phyloP scores from a whole-genome alignment of 805 yeast genomes.

The Starmerella apis region DNA sequence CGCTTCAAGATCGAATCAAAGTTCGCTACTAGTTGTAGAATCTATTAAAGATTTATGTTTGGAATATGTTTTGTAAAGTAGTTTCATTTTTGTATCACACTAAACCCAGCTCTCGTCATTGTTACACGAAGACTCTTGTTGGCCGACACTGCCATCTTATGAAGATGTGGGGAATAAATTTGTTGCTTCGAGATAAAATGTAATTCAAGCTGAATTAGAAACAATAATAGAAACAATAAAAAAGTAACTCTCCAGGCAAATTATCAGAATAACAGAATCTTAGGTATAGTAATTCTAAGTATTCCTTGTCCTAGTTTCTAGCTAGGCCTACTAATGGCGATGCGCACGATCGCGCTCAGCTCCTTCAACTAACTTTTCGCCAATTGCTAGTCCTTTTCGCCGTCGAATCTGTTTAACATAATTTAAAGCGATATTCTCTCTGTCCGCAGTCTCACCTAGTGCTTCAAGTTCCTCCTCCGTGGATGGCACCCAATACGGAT shows the following conservation, averaged over 20 bases:
- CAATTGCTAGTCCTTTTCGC: conserved; percentile 81
- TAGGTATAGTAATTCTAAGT: no score
- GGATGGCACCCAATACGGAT: conserved; percentile 98
- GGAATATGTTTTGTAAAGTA: neutral
- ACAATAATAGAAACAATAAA: no score
- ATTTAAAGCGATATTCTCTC: conserved; percentile 78
- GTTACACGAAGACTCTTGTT: neutral
- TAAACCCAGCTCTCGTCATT: neutral
- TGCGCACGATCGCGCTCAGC: conserved; percentile 67
- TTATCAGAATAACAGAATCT: no score
- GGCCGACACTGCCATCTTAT: neutral
- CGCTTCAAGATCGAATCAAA: neutral
- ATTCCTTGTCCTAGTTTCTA: neutral
- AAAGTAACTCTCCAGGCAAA: no score
- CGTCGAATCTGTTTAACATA: conserved; percentile 75
- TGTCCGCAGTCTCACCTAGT: conserved; percentile 82
- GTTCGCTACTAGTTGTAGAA: neutral
- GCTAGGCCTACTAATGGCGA: conserved; percentile 9
- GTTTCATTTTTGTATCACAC: neutral
- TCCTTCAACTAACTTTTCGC: conserved; percentile 77
- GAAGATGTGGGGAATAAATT: neutral
- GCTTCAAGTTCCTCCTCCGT: conserved; percentile 94
- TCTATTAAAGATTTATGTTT: neutral
- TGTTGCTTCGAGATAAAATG: no score
- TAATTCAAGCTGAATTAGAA: no score